phyloP scores from a whole-genome alignment of 148 eudicot genomes.

The Rhododendron molle region DNA sequence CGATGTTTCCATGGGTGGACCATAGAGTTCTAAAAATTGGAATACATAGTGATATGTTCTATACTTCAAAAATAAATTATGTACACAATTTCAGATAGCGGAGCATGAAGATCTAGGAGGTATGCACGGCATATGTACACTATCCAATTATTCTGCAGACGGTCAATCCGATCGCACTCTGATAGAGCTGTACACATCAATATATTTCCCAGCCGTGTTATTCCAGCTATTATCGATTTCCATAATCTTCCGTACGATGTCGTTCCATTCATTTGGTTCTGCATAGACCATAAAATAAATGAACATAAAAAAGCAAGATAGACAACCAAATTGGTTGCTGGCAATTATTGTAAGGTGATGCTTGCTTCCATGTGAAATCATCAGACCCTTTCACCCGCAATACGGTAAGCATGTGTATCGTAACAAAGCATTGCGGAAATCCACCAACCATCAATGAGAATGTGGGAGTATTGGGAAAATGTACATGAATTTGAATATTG shows the following conservation, averaged over 20 bases:
- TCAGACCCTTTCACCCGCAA: background rate
- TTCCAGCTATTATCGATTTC: slow-evolving; percentile 71
- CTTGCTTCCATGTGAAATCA: background rate
- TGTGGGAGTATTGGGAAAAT: background rate
- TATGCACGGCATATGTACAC: background rate
- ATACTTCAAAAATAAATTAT: background rate
- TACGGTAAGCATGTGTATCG: background rate
- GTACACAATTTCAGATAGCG: background rate
- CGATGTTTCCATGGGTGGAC: no score
- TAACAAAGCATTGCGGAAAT: background rate
- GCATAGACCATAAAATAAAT: slow-evolving; percentile 12
- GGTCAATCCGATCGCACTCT: slow-evolving; percentile 25
- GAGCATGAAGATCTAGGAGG: background rate
- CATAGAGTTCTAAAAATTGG: no score
- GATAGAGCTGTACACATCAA: slow-evolving; percentile 49
- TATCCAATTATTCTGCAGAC: background rate
- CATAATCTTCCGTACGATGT: slow-evolving; percentile 49
- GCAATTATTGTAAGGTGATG: background rate
- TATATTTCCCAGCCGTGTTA: slow-evolving; percentile 63
- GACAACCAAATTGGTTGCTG: background rate
- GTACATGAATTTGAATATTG: background rate
- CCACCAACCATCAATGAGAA: background rate
- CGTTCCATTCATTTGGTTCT: slow-evolving; percentile 66
- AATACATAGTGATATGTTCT: no score
- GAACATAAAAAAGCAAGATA: background rate